Percentiles rank a stretch among this genome's conserved stretches.
Conservation (phyloP, 352 stramenopile genomes). For the Blastocystis sp. region DNA sequence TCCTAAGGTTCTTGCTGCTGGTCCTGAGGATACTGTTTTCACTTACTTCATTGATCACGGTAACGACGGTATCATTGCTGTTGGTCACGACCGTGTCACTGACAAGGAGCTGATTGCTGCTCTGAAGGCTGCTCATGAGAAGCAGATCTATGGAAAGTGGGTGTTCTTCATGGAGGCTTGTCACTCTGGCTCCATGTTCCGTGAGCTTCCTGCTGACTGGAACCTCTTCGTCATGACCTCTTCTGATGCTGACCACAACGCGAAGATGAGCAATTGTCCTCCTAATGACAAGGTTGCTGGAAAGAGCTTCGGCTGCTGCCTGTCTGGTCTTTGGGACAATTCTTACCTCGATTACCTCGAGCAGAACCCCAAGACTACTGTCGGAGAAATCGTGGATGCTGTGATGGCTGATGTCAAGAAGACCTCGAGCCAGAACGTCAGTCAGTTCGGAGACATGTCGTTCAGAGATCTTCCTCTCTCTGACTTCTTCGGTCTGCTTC, state of each 20-base stretch:
- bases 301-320: neutral
- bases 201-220: neutral
- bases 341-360: constrained; percentile 12
- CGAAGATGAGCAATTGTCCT: constrained; percentile 48
- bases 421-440: neutral
- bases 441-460: neutral
- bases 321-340: constrained; percentile 48
- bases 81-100: neutral
- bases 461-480: neutral
- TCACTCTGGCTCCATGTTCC: constrained; percentile 38
- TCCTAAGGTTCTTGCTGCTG: constrained; percentile 31
- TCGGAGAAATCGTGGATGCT: constrained; percentile 35
- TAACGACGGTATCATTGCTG: constrained; percentile 20
- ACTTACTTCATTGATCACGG: constrained; percentile 57
- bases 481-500: constrained; percentile 18
- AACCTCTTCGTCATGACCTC: constrained; percentile 37
- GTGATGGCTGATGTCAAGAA: neutral
- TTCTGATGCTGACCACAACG: neutral
- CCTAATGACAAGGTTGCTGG: neutral
- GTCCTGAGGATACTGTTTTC: constrained; percentile 26
- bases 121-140: neutral
- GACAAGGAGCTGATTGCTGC: neutral
- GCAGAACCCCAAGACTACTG: neutral
- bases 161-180: constrained; percentile 55
- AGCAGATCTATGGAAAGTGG: constrained; percentile 41